Conservation (phyloP, 179 eudicot species). For the Dionaea muscipula region DNA sequence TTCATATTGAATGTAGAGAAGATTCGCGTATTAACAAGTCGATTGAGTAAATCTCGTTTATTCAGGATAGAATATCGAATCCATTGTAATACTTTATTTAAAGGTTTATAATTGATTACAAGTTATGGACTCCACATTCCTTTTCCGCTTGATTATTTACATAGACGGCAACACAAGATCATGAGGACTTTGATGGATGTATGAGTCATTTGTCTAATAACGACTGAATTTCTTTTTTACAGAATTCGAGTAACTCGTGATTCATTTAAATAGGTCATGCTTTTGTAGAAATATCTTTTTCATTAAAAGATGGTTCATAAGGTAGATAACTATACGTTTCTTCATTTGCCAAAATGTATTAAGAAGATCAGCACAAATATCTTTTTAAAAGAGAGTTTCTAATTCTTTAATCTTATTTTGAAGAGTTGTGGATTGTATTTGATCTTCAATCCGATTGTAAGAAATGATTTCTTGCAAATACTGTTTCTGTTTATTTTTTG, state of each 20-base stretch:
- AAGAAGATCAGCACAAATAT: background rate
- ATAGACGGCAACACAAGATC: background rate
- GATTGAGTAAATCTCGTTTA: background rate
- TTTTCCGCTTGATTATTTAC: background rate
- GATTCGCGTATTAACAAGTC: background rate
- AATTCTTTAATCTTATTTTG: background rate
- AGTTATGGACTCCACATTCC: background rate
- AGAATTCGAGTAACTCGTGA: background rate
- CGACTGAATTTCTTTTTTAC: background rate
- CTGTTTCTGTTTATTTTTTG: background rate
- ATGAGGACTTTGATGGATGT: background rate
- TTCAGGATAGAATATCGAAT: background rate
- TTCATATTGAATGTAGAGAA: slow-evolving; percentile 1
- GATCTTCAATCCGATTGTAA: background rate
- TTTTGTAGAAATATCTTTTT: background rate
- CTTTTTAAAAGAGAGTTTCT: background rate
- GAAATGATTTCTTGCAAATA: background rate
- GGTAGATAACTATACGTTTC: background rate
- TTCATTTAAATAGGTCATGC: background rate
- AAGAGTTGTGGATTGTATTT: background rate
- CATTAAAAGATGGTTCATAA: background rate
- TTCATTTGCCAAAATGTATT: background rate
- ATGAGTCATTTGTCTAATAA: background rate
- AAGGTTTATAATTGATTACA: background rate
- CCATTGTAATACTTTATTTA: background rate